Evolutionary conservation across 2,329 filamentous ascomycete genomes (phyloP), one percentile per base, ranked within the genome.

Genomic region (Aaosphaeria pasadenensis): DNA sequence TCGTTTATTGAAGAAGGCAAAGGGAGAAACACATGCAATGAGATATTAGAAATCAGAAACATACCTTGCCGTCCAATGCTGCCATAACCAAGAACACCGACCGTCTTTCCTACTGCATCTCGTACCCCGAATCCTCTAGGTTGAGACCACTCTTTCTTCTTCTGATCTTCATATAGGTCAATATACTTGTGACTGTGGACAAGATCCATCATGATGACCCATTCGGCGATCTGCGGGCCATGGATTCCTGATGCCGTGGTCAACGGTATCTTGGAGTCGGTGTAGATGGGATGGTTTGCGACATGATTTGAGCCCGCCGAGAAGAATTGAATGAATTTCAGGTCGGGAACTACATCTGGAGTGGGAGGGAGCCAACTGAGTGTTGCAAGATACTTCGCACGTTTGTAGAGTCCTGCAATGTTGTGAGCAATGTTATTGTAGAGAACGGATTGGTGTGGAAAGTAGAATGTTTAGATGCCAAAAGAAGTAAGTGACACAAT

Each of bases 181-280:
- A 76, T 73, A 62, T 82, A 83, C 29, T 76, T 71, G 51, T 83
- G 80, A n/a, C 74, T 77, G 28, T 78, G 72, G n/a, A 78, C 73
- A 2, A 86, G 70, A 46, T 79, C 77, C 56, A 84, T 85, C 75
- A 86, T 74, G 30, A 86, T 66, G 9, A 83, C 79, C 83, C 84
- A 87, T 70, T 87, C 84, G 0, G 83, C 75, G 43, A 87, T 87
- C 48, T 84, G 81, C 0, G 84, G 84, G 1, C 81, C 82, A 58
- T 84, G 81, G 42, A 84, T 77, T 28, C 82, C 77, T 4, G 75
- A 78, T 32, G 74, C 75, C 4, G 77, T 82, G 4, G 79, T 79
- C 47, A 85, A 70, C 1, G 77, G 72, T 44, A 84, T 77, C 29
- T 77, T 60, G 11, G 74, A 77, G 42, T 77, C 66, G 5, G 69